Conservation (phyloP, 2,329 filamentous ascomycete genomes). For the Beauveria caledonica region DNA sequence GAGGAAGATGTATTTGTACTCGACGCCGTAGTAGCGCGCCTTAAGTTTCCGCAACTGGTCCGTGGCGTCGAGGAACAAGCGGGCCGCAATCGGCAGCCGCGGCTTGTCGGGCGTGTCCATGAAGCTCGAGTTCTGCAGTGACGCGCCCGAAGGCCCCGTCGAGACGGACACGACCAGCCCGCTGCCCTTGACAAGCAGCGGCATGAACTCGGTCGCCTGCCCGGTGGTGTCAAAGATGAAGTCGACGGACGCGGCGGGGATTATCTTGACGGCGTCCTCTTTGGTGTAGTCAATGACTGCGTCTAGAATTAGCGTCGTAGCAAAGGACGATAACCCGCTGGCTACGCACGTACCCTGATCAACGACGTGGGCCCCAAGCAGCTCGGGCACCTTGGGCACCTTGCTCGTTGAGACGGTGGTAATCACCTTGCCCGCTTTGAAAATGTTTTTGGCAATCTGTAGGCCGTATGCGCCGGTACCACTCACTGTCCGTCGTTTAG, state of each 20-base stretch:
- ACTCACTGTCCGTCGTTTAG: slow-evolving; percentile 13
- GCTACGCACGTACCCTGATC: slow-evolving; percentile 23
- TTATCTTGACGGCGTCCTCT: slow-evolving; percentile 15
- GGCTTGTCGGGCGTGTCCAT: slow-evolving; percentile 20
- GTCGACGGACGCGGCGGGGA: slow-evolving; percentile 29
- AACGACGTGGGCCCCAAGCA: slow-evolving; percentile 29
- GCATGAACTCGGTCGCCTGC: slow-evolving; percentile 25
- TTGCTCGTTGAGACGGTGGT: slow-evolving; percentile 37
- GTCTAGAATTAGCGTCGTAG: not conserved
- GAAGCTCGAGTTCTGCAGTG: slow-evolving; percentile 24
- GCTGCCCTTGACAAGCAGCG: slow-evolving; percentile 26
- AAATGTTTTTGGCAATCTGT: slow-evolving; percentile 36
- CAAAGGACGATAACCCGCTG: not conserved
- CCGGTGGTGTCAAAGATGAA: slow-evolving; percentile 35
- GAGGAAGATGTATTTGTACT: slow-evolving; percentile 30
- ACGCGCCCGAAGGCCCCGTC: slow-evolving; percentile 26
- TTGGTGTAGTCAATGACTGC: slow-evolving; percentile 20
- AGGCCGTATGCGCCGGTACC: slow-evolving; percentile 22
- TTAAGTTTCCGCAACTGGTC: slow-evolving; percentile 23
- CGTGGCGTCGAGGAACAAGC: slow-evolving; percentile 22
- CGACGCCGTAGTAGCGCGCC: slow-evolving; percentile 26
- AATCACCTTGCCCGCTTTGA: slow-evolving; percentile 34
- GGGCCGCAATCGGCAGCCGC: slow-evolving; percentile 18
- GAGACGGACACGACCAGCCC: slow-evolving; percentile 29
- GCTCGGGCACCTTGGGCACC: slow-evolving; percentile 26